Conservation (phyloP, 257 asterid genomes). For the Rehmannia glutinosa region DNA sequence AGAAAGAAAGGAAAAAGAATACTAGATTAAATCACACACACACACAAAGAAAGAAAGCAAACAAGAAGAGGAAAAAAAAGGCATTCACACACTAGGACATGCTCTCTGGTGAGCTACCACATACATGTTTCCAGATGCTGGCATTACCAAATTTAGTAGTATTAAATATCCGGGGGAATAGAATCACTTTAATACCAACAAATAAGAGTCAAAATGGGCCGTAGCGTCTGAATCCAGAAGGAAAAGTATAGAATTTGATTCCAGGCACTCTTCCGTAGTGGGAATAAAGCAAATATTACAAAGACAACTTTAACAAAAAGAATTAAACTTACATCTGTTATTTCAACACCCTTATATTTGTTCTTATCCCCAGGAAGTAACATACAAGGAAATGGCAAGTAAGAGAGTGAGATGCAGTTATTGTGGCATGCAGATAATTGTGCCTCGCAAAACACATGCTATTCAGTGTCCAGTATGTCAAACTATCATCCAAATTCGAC, state of each 20-base stretch:
- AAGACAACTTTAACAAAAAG: slow-evolving; percentile 6
- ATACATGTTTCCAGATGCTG: not conserved
- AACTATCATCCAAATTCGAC: not conserved
- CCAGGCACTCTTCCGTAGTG: slow-evolving; percentile 11
- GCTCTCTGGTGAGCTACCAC: not conserved
- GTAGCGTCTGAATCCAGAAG: slow-evolving; percentile 15
- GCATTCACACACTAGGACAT: not conserved
- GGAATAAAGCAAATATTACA: slow-evolving; percentile 11
- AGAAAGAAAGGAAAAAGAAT: too few relatives aligned
- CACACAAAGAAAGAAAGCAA: too few relatives aligned
- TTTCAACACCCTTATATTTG: not conserved
- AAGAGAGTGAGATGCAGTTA: slow-evolving; percentile 29
- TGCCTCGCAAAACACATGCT: slow-evolving; percentile 26
- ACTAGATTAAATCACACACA: too few relatives aligned
- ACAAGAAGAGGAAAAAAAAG: not conserved
- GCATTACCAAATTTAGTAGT: not conserved
- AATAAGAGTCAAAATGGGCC: slow-evolving; percentile 1
- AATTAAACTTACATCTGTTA: not conserved
- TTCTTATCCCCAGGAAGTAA: not conserved
- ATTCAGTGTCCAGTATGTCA: slow-evolving; percentile 29
- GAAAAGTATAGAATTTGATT: slow-evolving; percentile 28
- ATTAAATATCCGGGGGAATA: slow-evolving; percentile 8
- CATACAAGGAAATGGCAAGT: slow-evolving; percentile 28
- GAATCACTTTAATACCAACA: not conserved
- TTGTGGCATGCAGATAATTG: slow-evolving; percentile 27